Conservation (phyloP, 2,329 filamentous ascomycete species). For the Myriosclerotinia scirpicola region DNA sequence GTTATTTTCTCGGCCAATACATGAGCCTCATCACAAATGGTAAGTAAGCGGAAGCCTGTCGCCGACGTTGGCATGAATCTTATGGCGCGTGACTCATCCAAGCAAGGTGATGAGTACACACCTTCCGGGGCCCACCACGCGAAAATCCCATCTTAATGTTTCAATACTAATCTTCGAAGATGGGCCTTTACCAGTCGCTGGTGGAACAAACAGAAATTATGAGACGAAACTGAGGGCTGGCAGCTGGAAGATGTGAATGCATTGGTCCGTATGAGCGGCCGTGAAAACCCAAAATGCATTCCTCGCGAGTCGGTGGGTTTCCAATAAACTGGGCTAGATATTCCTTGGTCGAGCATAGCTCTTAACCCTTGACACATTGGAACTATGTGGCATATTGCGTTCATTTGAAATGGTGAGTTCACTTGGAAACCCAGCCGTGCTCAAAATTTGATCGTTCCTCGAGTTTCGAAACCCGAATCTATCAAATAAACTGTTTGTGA, state of each 20-base stretch:
- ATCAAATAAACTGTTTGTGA: neutral
- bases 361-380: neutral
- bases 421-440: neutral
- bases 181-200: neutral
- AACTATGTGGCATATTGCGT: neutral
- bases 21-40: neutral
- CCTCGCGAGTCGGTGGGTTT: neutral
- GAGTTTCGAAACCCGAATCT: neutral
- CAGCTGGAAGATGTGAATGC: neutral
- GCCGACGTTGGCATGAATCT: neutral
- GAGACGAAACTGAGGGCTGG: neutral
- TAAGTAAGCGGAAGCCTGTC: neutral
- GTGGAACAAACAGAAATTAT: neutral
- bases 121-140: neutral
- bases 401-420: neutral
- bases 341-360: neutral
- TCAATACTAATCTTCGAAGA: neutral
- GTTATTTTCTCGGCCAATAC: neutral
- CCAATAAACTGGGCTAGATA: neutral
- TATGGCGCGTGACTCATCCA: constrained; percentile 2
- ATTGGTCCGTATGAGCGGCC: neutral
- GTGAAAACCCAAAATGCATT: neutral
- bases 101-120: neutral
- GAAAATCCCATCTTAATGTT: neutral
- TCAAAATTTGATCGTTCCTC: neutral